phyloP scores from a whole-genome alignment of 2,329 filamentous ascomycete genomes.

The Sporothrix phasma region DNA sequence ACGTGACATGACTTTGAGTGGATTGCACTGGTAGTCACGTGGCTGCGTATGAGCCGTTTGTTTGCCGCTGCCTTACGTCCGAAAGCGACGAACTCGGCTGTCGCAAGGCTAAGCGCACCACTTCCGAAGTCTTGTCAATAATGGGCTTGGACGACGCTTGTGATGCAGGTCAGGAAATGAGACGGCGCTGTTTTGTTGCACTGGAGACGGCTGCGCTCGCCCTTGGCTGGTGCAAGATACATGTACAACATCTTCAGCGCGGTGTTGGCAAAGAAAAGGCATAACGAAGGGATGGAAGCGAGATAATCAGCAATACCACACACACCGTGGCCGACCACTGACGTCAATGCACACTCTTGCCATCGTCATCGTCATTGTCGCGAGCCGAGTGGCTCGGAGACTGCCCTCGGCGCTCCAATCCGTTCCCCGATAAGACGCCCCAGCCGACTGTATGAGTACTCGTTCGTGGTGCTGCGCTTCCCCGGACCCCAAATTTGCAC shows the following conservation, averaged over 20 bases:
- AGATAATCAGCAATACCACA: not conserved
- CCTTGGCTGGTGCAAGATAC: too few species aligned
- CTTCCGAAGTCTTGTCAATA: not conserved
- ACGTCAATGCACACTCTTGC: not conserved
- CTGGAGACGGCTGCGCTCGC: not conserved
- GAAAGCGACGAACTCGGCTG: slow-evolving; percentile 13
- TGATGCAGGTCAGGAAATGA: not conserved
- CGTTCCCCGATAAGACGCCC: too few species aligned
- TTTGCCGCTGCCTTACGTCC: slow-evolving; percentile 11
- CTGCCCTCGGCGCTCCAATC: not conserved
- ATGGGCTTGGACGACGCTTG: not conserved
- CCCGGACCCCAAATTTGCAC: not conserved
- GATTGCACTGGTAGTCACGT: not conserved
- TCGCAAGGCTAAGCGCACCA: not conserved
- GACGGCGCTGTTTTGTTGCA: not conserved
- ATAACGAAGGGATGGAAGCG: too few species aligned
- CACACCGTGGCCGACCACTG: not conserved
- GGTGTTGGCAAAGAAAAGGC: too few species aligned
- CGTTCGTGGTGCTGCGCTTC: not conserved
- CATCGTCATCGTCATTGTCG: not conserved
- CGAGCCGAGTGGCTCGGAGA: not conserved
- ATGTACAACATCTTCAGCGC: too few species aligned
- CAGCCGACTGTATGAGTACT: not conserved
- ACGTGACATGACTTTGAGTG: not conserved
- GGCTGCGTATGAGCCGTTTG: not conserved